These are phyloP conservation scores for Graphiopsis chlorocephala DNA, from an alignment of 2,329 filamentous ascomycete genomes.

Conservation along the genomic window DNA sequence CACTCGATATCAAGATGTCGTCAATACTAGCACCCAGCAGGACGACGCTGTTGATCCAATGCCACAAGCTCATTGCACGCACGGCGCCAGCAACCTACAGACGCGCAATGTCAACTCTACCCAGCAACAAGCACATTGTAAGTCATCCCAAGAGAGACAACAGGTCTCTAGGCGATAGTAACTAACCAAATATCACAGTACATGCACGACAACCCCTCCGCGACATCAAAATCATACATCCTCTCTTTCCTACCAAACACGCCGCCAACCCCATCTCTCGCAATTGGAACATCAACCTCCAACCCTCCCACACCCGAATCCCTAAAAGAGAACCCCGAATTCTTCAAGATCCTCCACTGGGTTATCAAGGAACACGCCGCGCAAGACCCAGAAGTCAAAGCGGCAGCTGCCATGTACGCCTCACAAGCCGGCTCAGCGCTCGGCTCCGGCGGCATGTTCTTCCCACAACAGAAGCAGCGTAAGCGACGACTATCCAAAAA, in stretches of 20 bases:
- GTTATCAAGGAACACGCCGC: slow-evolving; percentile 54
- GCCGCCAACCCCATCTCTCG: slow-evolving; percentile 52
- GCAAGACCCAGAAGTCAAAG: slow-evolving; percentile 55
- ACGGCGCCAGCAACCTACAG: slow-evolving; percentile 24
- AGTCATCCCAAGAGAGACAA: not conserved
- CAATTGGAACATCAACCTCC: slow-evolving; percentile 54
- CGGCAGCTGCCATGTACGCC: slow-evolving; percentile 59
- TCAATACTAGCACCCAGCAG: slow-evolving; percentile 18
- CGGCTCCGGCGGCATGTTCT: slow-evolving; percentile 50
- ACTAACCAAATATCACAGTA: not conserved
- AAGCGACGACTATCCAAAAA: slow-evolving; percentile 21
- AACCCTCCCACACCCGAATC: slow-evolving; percentile 57
- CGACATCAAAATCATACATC: slow-evolving; percentile 28
- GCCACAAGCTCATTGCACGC: slow-evolving; percentile 22
- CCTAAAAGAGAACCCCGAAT: slow-evolving; percentile 55
- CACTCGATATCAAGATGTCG: slow-evolving; percentile 11
- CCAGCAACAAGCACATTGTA: slow-evolving; percentile 42
- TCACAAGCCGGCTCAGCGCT: slow-evolving; percentile 57
- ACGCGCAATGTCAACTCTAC: slow-evolving; percentile 40
- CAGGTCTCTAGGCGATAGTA: not conserved
- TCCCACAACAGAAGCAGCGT: slow-evolving; percentile 37
- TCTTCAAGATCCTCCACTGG: slow-evolving; percentile 56
- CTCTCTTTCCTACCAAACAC: slow-evolving; percentile 57
- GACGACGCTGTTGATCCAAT: slow-evolving; percentile 22
- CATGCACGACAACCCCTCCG: not conserved